Evolutionary conservation across 2,329 filamentous ascomycete species (phyloP), one percentile per base, ranked within the genome.

Genomic region (Gaeumannomyces tritici): DNA sequence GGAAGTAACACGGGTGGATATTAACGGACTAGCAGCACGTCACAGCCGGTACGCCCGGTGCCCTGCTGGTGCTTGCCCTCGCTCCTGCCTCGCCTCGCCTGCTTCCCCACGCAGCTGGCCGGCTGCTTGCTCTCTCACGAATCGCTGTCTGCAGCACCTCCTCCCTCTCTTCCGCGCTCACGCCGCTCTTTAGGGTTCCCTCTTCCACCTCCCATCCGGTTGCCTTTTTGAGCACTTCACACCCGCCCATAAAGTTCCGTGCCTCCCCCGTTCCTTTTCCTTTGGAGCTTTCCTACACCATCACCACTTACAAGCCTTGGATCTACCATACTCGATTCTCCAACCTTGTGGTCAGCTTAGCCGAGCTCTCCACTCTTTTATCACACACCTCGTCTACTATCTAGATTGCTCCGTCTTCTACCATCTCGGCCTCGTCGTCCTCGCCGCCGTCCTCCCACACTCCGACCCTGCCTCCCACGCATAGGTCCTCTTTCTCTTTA

Each of bases 91-190:
- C 18, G 42, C 42, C 42, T 51, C n/a, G 42, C 21, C 42, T 21
- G 18, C 42, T 51, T 51, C 57, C 24, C 57, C 57, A 59, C 33
- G 55, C 55, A 56, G 55, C 28, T 21, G 27, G 24, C 55, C 27
- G 55, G 35, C 65, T 65, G 65, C 62, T 67, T 61, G 64, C 64
- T 51, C 42, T 64, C 63, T 65, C 65, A 64, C 65, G 64, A 64
- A 68, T 64, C 63, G 62, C 62, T 65, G 61, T 66, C 69, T 67
- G 42, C 67, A 64, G 62, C 60, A 61, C 66, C 61, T 63, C 62
- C 62, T 55, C 63, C 60, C 51, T 63, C 63, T 65, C 57, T 35
- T 29, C 24, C 42, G 42, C 51, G 42, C 61, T 54, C 56, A 59
- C 58, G 33, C 60, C 58, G 29, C 55, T n/a, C 27, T 28, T 58